Base-by-base conservation (phyloP, 2,329 filamentous ascomycete genomes). In the Fusarium sp. region DNA sequence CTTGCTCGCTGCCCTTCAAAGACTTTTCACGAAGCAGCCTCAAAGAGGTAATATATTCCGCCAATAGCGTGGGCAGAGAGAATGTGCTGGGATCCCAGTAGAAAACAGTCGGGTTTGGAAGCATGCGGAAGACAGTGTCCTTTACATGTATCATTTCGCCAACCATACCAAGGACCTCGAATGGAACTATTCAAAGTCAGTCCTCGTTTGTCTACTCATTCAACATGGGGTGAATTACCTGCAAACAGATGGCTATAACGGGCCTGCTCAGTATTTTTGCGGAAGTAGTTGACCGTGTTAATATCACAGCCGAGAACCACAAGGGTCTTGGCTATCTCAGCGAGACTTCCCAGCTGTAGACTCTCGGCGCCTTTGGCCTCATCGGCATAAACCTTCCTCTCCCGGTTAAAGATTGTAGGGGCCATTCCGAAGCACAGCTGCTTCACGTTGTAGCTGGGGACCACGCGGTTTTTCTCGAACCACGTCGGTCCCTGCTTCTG, bases 341-440 rank as follows among this genome's bases (percentile, higher is more conserved):
- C 66, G 3, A 70, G n/a, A 6, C 72, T 76, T 6, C 79, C 80
- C 15, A 82, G 72, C 9, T 77, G 71, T 3, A 82, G 67, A 15
- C 59, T 72, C 3, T 68, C 69, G 2, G 57, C 40, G 1, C 63
- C 69, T 28, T 71, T 71, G 9, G 69, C 57, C 42, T 71, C 69
- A 7, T 71, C 69, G 0, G 69, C 69, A 34, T 72, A 72, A 7
- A 72, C 71, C 24, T 76, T 70, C 1, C 65, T 62, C 17, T 71
- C 62, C 7, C 57, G 59, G 24, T 68, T 49, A 43, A 81, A 83
- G 2, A 83, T 79, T 1, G 81, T 82, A 0, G 79, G 78, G 0
- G 79, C 80, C 11, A 76, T 77, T 1, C 82, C 82, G 56, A 84
- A 83, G 36, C 78, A 78, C 1, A 82, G 60, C 45, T 79, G 73